phyloP scores from a whole-genome alignment of 768 basidiomycete species.

The Lentinula detonsa region DNA sequence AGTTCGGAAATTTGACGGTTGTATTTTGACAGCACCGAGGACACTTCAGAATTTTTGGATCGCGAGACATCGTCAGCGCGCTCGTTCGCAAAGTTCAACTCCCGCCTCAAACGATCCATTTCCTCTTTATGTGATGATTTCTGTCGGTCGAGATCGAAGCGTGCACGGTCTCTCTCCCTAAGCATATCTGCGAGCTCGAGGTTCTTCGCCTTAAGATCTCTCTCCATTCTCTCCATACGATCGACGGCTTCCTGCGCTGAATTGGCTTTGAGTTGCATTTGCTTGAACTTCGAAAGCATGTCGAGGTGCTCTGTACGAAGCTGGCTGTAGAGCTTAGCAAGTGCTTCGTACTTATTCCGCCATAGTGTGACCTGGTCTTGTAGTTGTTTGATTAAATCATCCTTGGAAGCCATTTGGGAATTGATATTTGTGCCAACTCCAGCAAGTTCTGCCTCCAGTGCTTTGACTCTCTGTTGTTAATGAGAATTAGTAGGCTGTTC shows the following conservation, averaged over 20 bases:
- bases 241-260: slow-evolving; percentile 98
- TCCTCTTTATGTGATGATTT: slow-evolving; percentile 96
- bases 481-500: slow-evolving; percentile 6
- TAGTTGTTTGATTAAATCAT: slow-evolving; percentile 91
- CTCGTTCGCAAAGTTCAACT: slow-evolving; percentile 92
- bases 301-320: slow-evolving; percentile 96
- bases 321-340: slow-evolving; percentile 98
- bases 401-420: slow-evolving; percentile 86
- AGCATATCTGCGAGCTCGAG: slow-evolving; percentile 98
- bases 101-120: slow-evolving; percentile 84
- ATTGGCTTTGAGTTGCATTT: slow-evolving; percentile 95
- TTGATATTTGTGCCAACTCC: slow-evolving; percentile 71
- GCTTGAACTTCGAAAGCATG: slow-evolving; percentile 95
- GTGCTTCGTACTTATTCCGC: slow-evolving; percentile 98
- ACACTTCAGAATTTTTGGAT: slow-evolving; percentile 91
- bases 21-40: slow-evolving; percentile 82
- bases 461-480: slow-evolving; percentile 78
- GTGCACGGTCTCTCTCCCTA: slow-evolving; percentile 89
- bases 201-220: slow-evolving; percentile 98
- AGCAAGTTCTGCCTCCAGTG: slow-evolving; percentile 82
- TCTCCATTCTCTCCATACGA: slow-evolving; percentile 98
- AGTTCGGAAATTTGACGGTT: slow-evolving; percentile 94
- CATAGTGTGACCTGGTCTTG: slow-evolving; percentile 96
- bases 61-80: slow-evolving; percentile 92
- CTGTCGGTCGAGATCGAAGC: slow-evolving; percentile 91